phyloP scores from a whole-genome alignment of 2,329 filamentous ascomycete species.

The Ceratocystis cubensis region DNA sequence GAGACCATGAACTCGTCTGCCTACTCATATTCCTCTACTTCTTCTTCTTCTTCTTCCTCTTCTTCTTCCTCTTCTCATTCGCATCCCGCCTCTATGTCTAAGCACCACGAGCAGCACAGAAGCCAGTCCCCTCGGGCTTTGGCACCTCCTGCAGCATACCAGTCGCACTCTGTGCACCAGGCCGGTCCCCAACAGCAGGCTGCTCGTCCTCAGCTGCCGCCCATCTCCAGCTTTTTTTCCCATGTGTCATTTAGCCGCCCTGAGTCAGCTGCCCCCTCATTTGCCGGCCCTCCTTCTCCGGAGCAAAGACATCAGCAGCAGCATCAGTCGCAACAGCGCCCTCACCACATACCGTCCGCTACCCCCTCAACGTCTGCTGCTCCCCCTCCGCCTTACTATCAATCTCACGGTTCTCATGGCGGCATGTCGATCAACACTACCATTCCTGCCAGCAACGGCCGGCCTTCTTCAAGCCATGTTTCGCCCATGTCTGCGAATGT shows the following conservation, averaged over 20 bases:
- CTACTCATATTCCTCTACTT: background rate
- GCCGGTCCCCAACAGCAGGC: background rate
- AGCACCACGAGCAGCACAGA: background rate
- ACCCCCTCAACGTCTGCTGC: background rate
- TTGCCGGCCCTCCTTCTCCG: background rate
- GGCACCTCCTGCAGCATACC: background rate
- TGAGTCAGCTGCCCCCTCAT: background rate
- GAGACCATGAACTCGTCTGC: background rate
- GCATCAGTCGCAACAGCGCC: background rate
- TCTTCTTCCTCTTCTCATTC: background rate
- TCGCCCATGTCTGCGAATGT: slow-evolving; percentile 2
- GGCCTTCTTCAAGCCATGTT: background rate
- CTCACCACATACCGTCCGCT: background rate
- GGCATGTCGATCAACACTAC: background rate
- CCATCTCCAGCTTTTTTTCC: slow-evolving; percentile 5
- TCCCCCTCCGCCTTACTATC: background rate
- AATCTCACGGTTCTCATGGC: background rate
- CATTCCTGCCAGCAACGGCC: background rate
- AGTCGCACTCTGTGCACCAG: slow-evolving; percentile 1
- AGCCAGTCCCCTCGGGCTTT: background rate
- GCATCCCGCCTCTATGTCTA: background rate
- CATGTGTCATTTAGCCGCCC: slow-evolving; percentile 1
- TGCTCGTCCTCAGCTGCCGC: slow-evolving; percentile 3
- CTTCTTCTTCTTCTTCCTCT: background rate
- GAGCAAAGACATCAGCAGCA: background rate